Evolutionary conservation across 2,329 filamentous ascomycete species (phyloP).

Genomic region (Exophiala lecanii-corni): DNA sequence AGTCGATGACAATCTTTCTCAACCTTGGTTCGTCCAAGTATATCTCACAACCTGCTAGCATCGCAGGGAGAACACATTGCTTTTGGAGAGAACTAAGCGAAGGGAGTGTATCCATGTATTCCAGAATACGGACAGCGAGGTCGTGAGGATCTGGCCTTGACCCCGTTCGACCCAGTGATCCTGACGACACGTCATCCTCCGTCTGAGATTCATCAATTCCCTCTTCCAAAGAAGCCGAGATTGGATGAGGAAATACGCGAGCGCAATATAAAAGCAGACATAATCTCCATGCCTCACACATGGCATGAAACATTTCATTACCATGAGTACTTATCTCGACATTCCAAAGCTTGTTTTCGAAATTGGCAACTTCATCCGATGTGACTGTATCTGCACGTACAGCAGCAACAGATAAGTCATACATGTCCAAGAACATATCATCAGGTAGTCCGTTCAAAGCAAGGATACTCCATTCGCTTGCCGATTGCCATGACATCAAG

Average conservation of each 20-base stretch:
- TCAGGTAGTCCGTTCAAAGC: constrained; percentile 22
- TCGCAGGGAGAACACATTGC: constrained; percentile 18
- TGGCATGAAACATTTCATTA: constrained; percentile 1
- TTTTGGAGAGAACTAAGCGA: constrained; percentile 20
- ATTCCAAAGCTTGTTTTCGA: constrained; percentile 11
- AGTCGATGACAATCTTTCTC: constrained; percentile 16
- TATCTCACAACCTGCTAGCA: constrained; percentile 16
- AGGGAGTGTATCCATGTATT: constrained; percentile 8
- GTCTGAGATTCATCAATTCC: background rate
- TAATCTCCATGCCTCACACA: constrained; percentile 1
- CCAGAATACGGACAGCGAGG: constrained; percentile 12
- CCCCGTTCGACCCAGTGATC: no score
- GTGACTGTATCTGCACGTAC: constrained; percentile 4
- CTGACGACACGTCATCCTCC: background rate
- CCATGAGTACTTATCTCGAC: constrained; percentile 2
- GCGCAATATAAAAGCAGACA: background rate
- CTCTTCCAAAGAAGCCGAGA: no score
- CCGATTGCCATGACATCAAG: constrained; percentile 20
- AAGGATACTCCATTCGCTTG: constrained; percentile 23
- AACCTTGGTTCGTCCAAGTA: background rate
- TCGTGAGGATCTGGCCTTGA: constrained; percentile 6
- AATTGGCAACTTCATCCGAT: background rate
- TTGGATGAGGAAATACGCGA: background rate
- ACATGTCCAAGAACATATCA: constrained; percentile 21
- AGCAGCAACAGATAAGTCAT: constrained; percentile 15